These are phyloP conservation scores for Nemania sp. DNA, from an alignment of 2,329 filamentous ascomycete genomes.

Conservation along the genomic window DNA sequence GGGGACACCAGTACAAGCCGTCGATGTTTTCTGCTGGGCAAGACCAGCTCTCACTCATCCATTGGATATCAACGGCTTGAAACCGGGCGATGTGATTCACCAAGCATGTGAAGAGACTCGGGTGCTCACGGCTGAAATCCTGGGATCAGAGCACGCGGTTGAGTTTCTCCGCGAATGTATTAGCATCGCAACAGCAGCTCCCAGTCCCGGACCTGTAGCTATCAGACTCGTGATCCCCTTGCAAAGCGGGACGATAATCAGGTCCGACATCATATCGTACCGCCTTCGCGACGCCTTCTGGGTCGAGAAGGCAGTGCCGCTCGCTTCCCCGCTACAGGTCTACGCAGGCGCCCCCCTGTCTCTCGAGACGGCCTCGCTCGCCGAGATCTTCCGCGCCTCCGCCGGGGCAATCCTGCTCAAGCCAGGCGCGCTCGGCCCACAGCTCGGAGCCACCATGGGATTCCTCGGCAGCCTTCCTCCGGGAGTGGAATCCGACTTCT, in stretches of 20 bases:
- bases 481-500: conserved; percentile 31
- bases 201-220: conserved; percentile 10
- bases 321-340: conserved; percentile 29
- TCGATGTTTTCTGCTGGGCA: conserved; percentile 30
- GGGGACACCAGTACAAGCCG: conserved; percentile 25
- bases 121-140: conserved; percentile 9
- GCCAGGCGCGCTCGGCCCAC: neutral
- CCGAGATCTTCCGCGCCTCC: conserved; percentile 29
- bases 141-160: conserved; percentile 27
- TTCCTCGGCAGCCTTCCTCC: neutral
- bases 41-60: neutral
- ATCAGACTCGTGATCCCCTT: conserved; percentile 33
- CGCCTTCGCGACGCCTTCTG: conserved; percentile 32
- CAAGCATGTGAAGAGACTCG: neutral
- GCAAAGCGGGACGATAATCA: conserved; percentile 28
- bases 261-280: conserved; percentile 35
- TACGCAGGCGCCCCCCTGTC: conserved; percentile 23
- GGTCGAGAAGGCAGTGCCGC: conserved; percentile 27
- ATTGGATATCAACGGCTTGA: neutral
- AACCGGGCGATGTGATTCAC: neutral
- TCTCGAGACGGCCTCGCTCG: conserved; percentile 23
- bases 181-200: conserved; percentile 11
- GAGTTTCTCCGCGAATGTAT: conserved; percentile 31
- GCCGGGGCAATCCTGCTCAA: conserved; percentile 32
- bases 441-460: neutral